Conservation (phyloP, 1,284 basidiomycete species). For the Thecaphora frezii region DNA sequence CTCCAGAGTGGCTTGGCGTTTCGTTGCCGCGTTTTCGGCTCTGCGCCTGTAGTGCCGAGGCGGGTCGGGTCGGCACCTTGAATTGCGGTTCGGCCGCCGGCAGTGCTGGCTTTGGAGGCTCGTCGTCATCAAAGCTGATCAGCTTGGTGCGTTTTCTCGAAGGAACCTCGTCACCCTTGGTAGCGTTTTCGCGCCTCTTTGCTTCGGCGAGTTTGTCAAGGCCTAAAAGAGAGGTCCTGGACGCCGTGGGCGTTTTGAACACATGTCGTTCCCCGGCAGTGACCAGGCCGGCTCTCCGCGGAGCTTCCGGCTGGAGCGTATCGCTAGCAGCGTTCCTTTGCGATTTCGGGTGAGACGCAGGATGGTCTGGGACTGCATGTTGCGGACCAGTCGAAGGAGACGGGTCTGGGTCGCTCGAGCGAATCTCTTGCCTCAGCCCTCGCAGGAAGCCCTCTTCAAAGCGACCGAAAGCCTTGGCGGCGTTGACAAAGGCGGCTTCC, state of each 20-base stretch:
- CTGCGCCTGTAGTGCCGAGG: conserved; percentile 16
- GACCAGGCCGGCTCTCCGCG: conserved; percentile 21
- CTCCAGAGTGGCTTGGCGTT: conserved; percentile 43
- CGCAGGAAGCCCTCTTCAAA: conserved; percentile 71
- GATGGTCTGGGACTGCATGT: background rate
- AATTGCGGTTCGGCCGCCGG: conserved; percentile 13
- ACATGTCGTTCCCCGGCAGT: conserved; percentile 47
- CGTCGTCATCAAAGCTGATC: conserved; percentile 15
- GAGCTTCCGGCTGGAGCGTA: conserved; percentile 2
- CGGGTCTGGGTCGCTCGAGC: conserved; percentile 3
- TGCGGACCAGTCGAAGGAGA: too few relatives aligned
- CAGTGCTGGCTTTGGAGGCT: background rate
- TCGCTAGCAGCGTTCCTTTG: conserved; percentile 1
- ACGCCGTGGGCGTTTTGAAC: conserved; percentile 65
- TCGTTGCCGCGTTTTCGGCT: conserved; percentile 19
- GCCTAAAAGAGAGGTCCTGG: conserved; percentile 69
- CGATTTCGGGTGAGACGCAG: conserved; percentile 2
- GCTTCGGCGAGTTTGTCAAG: conserved; percentile 82
- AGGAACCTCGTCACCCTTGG: conserved; percentile 6
- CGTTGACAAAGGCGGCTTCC: conserved; percentile 61
- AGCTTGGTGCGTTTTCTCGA: conserved; percentile 16
- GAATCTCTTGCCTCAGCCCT: conserved; percentile 61
- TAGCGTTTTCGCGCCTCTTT: conserved; percentile 67
- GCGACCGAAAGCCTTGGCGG: conserved; percentile 80
- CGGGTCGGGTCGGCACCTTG: conserved; percentile 28